Percentiles rank a stretch among this genome's conserved stretches.
Evolutionary conservation across 192 early-diverging fungal genomes (phyloP).

Genomic region (Coemansia pectinata): DNA sequence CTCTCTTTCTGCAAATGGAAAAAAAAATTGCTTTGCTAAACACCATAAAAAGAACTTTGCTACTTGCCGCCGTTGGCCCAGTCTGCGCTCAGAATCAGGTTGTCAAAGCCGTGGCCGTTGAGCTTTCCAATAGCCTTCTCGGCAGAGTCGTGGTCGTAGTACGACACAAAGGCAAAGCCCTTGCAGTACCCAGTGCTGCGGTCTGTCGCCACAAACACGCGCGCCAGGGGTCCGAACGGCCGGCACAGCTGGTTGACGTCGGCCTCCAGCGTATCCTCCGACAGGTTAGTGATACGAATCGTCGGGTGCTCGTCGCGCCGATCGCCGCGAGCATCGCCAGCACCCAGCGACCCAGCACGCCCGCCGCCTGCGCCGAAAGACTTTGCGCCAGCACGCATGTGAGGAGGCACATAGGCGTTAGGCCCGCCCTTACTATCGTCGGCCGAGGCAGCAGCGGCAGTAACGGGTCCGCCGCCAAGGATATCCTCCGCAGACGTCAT

Average conservation of each 20-base stretch:
- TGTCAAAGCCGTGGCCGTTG: constrained; percentile 96
- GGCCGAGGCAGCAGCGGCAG: constrained; percentile 2
- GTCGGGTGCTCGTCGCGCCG: constrained; percentile 70
- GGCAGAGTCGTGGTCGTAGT: constrained; percentile 76
- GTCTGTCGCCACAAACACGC: constrained; percentile 87
- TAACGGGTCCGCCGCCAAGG: constrained; percentile 17
- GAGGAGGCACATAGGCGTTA: constrained; percentile 88
- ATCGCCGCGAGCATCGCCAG: constrained; percentile 41
- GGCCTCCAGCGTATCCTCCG: constrained; percentile 85
- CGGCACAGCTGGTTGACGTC: constrained; percentile 89
- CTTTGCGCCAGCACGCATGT: constrained; percentile 69
- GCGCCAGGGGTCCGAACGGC: constrained; percentile 79
- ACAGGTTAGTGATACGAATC: constrained; percentile 94
- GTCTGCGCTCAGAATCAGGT: constrained; percentile 90
- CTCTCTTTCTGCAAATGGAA: background rate
- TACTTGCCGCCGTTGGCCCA: constrained; percentile 59
- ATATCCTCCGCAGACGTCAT: constrained; percentile 78
- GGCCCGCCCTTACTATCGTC: constrained; percentile 44
- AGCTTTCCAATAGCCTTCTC: constrained; percentile 81
- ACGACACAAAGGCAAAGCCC: constrained; percentile 96
- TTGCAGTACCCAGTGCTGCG: constrained; percentile 83
- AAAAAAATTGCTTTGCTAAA: background rate
- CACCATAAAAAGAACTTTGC: constrained; percentile 5
- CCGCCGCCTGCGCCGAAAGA: constrained; percentile 9
- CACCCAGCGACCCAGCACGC: constrained; percentile 19